Base-by-base conservation (phyloP, 148 eudicot genomes). In the Cornus controversa region DNA sequence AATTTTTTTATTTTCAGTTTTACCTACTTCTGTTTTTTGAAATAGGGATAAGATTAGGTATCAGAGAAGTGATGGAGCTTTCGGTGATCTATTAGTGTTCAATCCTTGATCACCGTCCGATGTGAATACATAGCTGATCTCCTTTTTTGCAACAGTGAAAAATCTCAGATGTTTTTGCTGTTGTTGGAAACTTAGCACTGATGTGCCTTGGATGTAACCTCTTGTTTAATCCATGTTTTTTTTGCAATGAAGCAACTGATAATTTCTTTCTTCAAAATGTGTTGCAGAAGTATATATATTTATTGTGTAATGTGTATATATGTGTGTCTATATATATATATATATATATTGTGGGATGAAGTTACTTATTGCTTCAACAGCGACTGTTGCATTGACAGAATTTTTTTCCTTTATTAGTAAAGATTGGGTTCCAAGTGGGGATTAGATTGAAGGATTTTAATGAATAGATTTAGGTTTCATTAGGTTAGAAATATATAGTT, bases 81-180 rank as follows among this genome's bases (percentile, higher is more conserved):
- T 60, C n/a, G 76, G 23, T 62, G 76, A 62, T 74, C 76, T 37
- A 40, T 58, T 15, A 29, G 40, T 20, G 8, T 15, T 53, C 31
- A 69, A 40, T 64, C 36, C 40, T 25, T 28, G 26, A 42, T 24
- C 22, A 25, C 6, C 31, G 36, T 42, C 70, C 16, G 69, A 40
- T 40, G 70, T 62, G 71, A 74, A 47, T 75, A 66, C 67, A 24
- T 36, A n/a, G 26, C 72, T 42, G 73, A 70, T 70, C 73, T 70
- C 54, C 31, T 3, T 62, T 74, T 60, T 60, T 60, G 57, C 69
- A 25, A 6, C 69, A 26, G 77, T 18, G 0, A 13, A 36, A 64
- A 75, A 8, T 45, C 11, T 5, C 6, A 3, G 11, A 7, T 0
- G 64, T 67, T 42, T 11, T 47, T 8, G 58, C 16, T 65, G 77